Conservation (phyloP, 2,329 filamentous ascomycete species). For the Anthostomella pinea region DNA sequence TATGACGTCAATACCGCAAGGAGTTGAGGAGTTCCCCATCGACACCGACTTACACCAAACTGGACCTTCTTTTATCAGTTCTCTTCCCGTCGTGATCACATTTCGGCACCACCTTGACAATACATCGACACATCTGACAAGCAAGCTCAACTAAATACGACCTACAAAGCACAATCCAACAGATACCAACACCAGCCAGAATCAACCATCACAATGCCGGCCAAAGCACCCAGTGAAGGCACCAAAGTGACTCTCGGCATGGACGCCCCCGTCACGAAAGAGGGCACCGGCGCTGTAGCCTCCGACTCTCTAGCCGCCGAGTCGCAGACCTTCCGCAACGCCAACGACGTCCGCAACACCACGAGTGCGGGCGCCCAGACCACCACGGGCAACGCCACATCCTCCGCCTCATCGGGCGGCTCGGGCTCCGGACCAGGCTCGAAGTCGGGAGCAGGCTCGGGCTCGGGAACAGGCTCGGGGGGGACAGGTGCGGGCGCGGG, state of each 20-base stretch:
- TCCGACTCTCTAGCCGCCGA: slow-evolving; percentile 74
- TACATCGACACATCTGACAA: no score
- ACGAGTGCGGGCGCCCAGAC: no score
- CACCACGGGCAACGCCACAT: no score
- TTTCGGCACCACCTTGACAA: no score
- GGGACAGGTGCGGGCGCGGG: slow-evolving; percentile 34
- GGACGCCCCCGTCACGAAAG: slow-evolving; percentile 50
- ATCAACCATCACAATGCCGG: slow-evolving; percentile 18
- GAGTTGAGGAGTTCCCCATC: no score
- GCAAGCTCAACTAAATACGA: slow-evolving; percentile 2
- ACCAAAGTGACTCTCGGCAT: slow-evolving; percentile 45
- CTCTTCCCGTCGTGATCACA: no score
- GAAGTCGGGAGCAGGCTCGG: no score
- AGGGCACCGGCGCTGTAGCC: slow-evolving; percentile 62
- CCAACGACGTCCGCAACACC: slow-evolving; percentile 56
- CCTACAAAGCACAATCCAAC: neutral
- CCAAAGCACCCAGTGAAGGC: slow-evolving; percentile 27
- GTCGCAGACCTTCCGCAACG: slow-evolving; percentile 50
- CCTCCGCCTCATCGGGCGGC: no score
- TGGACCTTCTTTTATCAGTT: no score
- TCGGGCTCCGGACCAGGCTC: no score
- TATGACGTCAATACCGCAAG: slow-evolving; percentile 27
- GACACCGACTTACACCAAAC: no score
- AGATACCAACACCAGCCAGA: neutral
- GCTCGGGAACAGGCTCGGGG: no score